Conservation (phyloP, 192 early-diverging fungal genomes). For the Martensiomyces pterosporus region DNA sequence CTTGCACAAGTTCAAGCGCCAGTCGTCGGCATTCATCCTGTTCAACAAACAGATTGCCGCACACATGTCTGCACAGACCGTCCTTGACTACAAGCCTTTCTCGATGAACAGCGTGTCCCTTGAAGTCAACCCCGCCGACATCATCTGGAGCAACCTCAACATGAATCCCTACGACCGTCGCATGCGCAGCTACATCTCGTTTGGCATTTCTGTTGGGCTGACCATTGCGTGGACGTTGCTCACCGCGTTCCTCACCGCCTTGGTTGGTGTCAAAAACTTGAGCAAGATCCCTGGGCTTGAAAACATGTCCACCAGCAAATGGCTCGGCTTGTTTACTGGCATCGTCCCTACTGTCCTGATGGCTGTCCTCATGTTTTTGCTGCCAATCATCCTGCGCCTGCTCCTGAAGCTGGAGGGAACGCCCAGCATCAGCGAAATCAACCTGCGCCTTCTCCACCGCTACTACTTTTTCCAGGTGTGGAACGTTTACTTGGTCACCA, state of each 20-base stretch:
- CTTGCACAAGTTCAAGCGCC: slow-evolving; percentile 14
- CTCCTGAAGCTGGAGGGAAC: slow-evolving; percentile 61
- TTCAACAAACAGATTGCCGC: slow-evolving; percentile 72
- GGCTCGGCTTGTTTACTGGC: slow-evolving; percentile 63
- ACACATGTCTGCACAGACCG: slow-evolving; percentile 70
- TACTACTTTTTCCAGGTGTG: slow-evolving; percentile 79
- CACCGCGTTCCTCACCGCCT: slow-evolving; percentile 54
- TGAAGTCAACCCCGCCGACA: slow-evolving; percentile 65
- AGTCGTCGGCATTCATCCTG: slow-evolving; percentile 78
- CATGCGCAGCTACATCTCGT: slow-evolving; percentile 54
- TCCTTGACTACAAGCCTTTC: slow-evolving; percentile 59
- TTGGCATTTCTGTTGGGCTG: slow-evolving; percentile 53
- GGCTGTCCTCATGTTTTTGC: slow-evolving; percentile 61
- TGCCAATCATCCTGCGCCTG: slow-evolving; percentile 64
- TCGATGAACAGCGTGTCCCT: slow-evolving; percentile 62
- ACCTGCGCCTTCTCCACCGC: slow-evolving; percentile 60
- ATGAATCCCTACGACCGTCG: slow-evolving; percentile 51
- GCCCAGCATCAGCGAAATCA: slow-evolving; percentile 54
- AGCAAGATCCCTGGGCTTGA: slow-evolving; percentile 50
- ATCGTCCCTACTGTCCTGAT: slow-evolving; percentile 69
- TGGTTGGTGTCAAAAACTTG: slow-evolving; percentile 54
- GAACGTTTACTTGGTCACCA: slow-evolving; percentile 75
- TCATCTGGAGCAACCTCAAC: slow-evolving; percentile 80
- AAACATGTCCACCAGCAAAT: slow-evolving; percentile 16
- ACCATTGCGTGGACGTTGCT: slow-evolving; percentile 71